Evolutionary conservation across 1,139 yeast species (phyloP).

Genomic region (Hyphopichia burtonii): DNA sequence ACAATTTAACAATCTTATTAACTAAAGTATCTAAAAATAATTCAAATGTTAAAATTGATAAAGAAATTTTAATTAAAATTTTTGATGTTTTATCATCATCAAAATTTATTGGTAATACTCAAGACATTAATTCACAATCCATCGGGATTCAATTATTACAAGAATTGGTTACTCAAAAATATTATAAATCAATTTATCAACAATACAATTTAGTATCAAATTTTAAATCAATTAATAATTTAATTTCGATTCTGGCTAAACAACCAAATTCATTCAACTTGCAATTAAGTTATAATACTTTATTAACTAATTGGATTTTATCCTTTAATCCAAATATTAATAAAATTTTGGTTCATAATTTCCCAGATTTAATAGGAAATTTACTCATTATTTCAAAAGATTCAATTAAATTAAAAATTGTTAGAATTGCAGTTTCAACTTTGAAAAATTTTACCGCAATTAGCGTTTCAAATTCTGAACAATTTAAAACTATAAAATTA

Average conservation of each 20-base stretch:
- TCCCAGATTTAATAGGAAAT: constrained; percentile 58
- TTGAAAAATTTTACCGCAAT: constrained; percentile 57
- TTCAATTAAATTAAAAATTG: constrained; percentile 89
- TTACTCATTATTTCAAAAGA: constrained; percentile 55
- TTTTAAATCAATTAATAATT: constrained; percentile 52
- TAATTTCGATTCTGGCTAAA: constrained; percentile 32
- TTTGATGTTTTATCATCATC: constrained; percentile 43
- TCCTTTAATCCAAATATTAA: constrained; percentile 67
- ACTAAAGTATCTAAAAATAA: constrained; percentile 21
- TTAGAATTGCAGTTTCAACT: constrained; percentile 75
- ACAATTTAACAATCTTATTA: constrained; percentile 44
- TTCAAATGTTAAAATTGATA: constrained; percentile 15
- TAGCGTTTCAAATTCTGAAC: constrained; percentile 27
- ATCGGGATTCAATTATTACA: constrained; percentile 68
- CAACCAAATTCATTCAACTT: constrained; percentile 58
- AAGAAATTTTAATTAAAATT: constrained; percentile 38
- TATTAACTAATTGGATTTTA: constrained; percentile 80
- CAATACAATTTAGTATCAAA: constrained; percentile 44
- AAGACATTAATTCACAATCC: constrained; percentile 54
- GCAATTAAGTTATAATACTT: constrained; percentile 80
- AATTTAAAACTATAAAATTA: constrained; percentile 60
- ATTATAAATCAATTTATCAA: constrained; percentile 62
- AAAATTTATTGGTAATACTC: constrained; percentile 44
- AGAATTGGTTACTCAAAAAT: constrained; percentile 57
- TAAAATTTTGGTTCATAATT: constrained; percentile 51